Base-by-base conservation (phyloP, 1,139 yeast genomes). In the Candida sp. region DNA sequence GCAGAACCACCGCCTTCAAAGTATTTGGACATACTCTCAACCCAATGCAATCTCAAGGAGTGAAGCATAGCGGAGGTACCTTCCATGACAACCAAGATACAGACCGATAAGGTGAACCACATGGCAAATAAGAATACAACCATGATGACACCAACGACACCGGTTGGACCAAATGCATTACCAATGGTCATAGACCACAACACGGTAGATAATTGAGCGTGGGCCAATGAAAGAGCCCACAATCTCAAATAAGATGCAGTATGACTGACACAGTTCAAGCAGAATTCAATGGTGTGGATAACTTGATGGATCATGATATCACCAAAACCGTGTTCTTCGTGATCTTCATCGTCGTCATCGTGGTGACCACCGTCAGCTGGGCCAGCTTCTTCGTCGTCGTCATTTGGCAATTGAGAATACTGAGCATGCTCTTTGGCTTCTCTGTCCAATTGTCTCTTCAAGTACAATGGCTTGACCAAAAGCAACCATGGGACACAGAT, bases 21-120 rank as follows among this genome's bases (percentile, higher is more conserved):
- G 69, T 84, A 88, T 71, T 88, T 88, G 53, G 92, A 86, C 96
- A 88, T 88, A 38, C 92, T 83, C 68, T 88, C 96, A 51, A 88
- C 96, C 96, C 96, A 88, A 66, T 88, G 96, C 65, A 88, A 78
- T 77, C 96, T 85, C 66, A 88, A 80, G 28, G 93, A 84, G 68
- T 88, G 96, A 67, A 88, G 78, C 96, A 88, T 88, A 42, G 96
- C 96, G 35, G 93, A 87, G 0, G 96, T 88, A 58, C 96, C 96
- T 70, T 88, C 96, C 96, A 88, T 88, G 49, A 85, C 72, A 27
- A 88, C 96, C 66, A 88, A 77, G 56, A 88, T 87, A 62, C 84
- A 82, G 31, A 87, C 88, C 0, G 94, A 86, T 59, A 88, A 73
- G 4, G 80, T 78, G 67, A 88, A 87, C 96, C 96, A 88, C 88